A percentile compares a stretch with the other conserved stretches of the same genome.
Conservation (phyloP, 306 rosid species). For the Echinosophora koreensis region DNA sequence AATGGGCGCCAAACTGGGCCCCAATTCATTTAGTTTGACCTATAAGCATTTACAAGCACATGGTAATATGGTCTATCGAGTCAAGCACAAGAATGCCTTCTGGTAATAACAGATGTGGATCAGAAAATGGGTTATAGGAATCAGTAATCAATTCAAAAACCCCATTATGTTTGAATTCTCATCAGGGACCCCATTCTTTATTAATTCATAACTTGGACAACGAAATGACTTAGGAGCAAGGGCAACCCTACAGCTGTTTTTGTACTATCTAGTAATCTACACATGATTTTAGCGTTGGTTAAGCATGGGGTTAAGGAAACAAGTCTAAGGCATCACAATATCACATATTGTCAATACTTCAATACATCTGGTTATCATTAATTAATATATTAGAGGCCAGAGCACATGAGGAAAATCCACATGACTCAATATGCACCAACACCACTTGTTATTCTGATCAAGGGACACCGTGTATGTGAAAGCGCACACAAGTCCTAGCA, state of each 20-base stretch:
- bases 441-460: slow-evolving; percentile 41
- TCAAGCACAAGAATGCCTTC: neutral
- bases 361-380: slow-evolving; percentile 22
- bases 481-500: slow-evolving; percentile 38
- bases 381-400: slow-evolving; percentile 44
- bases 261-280: neutral
- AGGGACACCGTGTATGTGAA: slow-evolving; percentile 35
- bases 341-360: slow-evolving; percentile 19
- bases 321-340: slow-evolving; percentile 5
- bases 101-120: neutral
- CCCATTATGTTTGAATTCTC: neutral
- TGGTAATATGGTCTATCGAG: neutral
- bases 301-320: slow-evolving; percentile 25
- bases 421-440: slow-evolving; percentile 38
- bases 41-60: neutral
- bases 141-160: slow-evolving; percentile 1
- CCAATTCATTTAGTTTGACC: neutral
- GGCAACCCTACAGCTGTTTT: slow-evolving; percentile 1
- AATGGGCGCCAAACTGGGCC: slow-evolving; percentile 21
- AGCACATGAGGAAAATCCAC: slow-evolving; percentile 19
- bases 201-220: neutral
- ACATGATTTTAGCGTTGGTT: slow-evolving; percentile 13
- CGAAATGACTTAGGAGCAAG: slow-evolving; percentile 17
- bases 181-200: neutral
- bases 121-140: neutral